Conservation (phyloP, 805 yeast species). For the Zygoascus ofunaensis region DNA sequence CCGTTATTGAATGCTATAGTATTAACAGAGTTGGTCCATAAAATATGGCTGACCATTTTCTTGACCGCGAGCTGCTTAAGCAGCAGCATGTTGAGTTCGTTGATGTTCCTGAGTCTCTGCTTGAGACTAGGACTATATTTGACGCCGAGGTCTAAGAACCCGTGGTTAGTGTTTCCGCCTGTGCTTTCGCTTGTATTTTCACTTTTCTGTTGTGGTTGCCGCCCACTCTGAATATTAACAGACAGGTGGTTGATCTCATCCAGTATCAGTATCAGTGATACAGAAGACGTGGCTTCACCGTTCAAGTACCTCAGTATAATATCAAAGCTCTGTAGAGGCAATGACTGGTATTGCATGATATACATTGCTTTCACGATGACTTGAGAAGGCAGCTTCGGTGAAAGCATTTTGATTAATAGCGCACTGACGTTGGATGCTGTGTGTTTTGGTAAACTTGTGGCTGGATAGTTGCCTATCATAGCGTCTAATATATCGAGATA, state of each 20-base stretch:
- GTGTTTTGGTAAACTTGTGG: background rate
- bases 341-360: background rate
- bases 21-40: background rate
- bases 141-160: background rate
- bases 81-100: background rate
- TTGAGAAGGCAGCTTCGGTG: constrained; percentile 2
- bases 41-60: background rate
- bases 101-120: background rate
- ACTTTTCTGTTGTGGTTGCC: too few relatives aligned
- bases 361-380: constrained; percentile 1
- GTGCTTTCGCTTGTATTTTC: too few relatives aligned
- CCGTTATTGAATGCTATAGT: background rate
- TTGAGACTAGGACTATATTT: background rate
- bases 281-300: background rate
- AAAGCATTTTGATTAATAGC: constrained; percentile 1
- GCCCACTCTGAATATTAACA: background rate
- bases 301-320: background rate
- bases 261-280: background rate
- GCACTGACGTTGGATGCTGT: background rate
- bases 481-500: constrained; percentile 8
- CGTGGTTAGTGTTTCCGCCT: too few relatives aligned
- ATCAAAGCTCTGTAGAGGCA: background rate
- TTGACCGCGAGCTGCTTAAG: background rate
- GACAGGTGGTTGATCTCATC: background rate
- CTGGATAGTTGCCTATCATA: constrained; percentile 3